Conservation (phyloP, 257 asterid genomes). For the Cruciata laevipes region DNA sequence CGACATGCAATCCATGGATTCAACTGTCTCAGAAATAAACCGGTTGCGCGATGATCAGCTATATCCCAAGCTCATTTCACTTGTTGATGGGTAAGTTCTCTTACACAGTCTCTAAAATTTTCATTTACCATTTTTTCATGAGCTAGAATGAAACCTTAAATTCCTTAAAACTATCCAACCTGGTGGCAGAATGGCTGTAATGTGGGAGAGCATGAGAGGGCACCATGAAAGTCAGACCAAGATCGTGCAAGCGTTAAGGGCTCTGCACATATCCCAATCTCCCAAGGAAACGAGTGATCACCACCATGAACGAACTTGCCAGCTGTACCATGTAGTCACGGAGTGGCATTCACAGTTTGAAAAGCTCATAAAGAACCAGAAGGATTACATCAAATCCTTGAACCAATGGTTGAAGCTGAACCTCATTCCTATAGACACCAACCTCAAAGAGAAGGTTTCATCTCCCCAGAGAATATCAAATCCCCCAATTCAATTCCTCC, state of each 20-base stretch:
- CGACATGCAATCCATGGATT: constrained; percentile 99
- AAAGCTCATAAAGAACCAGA: constrained; percentile 63
- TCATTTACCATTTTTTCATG: no score
- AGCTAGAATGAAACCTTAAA: not conserved
- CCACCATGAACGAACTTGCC: constrained; percentile 79
- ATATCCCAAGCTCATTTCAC: constrained; percentile 74
- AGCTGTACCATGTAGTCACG: constrained; percentile 65
- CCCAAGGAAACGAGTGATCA: constrained; percentile 82
- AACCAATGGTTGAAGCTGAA: constrained; percentile 72
- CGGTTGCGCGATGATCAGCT: constrained; percentile 81
- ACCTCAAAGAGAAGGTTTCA: constrained; percentile 64
- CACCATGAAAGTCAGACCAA: constrained; percentile 61
- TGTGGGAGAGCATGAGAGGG: constrained; percentile 83
- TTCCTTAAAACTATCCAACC: not conserved
- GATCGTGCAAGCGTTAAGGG: constrained; percentile 48
- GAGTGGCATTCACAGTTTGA: constrained; percentile 70
- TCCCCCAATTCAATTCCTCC: constrained; percentile 60
- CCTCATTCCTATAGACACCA: constrained; percentile 77
- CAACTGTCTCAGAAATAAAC: constrained; percentile 89
- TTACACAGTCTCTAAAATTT: not conserved
- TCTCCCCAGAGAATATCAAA: constrained; percentile 65
- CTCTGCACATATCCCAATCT: constrained; percentile 55
- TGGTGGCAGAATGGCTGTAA: constrained; percentile 68
- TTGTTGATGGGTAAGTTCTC: constrained; percentile 75
- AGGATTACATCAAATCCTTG: constrained; percentile 60